Evolutionary conservation across 805 yeast genomes (phyloP), one percentile per base, ranked within the genome.

Genomic region (Gaillardinia entomophila): DNA sequence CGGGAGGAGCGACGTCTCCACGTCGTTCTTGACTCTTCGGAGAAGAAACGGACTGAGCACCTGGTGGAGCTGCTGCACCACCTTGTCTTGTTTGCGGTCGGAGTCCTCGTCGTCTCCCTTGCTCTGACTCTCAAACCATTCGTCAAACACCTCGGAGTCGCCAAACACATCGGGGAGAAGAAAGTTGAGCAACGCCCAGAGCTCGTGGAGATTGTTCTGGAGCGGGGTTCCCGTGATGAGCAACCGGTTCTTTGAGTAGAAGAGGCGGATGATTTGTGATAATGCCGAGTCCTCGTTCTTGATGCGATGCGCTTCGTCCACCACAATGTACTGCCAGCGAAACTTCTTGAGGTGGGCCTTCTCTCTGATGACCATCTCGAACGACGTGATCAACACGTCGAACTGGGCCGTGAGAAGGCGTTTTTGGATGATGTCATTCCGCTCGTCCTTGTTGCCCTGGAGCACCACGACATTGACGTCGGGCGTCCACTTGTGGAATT

Each of bases 251-350:
- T 70, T 73, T 1, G 87, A 79, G 41, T 79, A 77, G 49, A 82
- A 81, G 61, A 80, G 68, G 47, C 92, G 65, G 30, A 82, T 76
- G 32, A 82, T 83, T 48, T 82, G 90, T 0, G 88, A 79, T 28
- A 82, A 57, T 53, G 79, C 57, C 2, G 82, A 73, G 48, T 79
- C 83, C 48, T 83, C 92, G 51, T 83, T 83, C 48, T 83, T 83
- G 43, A 83, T 77, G 60, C 92, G 67, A 53, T 83, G 94, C 3
- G 90, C 92, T 57, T 83, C 94, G 56, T 83, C 94, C 40, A 83
- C 79, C 14, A 82, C 67, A 31, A 83, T 77, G 50, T 83, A 83
- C 49, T 79, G 77, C 90, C 92, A 83, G 37, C 68, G 71, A 43
- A 83, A 73, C 49, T 82, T 83, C 36, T 57, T 70, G 47, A 83